Evolutionary conservation across 208 protist species (phyloP).

Genomic region (Entamoeba invadens): DNA sequence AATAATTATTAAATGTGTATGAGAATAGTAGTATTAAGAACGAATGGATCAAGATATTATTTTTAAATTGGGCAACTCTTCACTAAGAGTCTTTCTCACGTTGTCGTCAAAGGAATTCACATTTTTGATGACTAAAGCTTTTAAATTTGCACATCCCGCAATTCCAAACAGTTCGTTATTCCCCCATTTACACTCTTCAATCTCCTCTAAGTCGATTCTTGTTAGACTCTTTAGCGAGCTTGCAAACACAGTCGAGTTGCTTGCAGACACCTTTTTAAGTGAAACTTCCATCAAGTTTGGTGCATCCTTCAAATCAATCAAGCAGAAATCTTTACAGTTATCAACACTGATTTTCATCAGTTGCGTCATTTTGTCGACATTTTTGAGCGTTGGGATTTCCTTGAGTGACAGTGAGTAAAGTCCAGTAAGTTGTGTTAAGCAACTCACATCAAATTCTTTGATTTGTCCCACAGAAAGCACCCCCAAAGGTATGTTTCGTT

Average conservation of each 20-base stretch:
- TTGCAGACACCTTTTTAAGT: not conserved
- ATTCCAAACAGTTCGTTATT: not conserved
- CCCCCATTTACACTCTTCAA: not conserved
- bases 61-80: not conserved
- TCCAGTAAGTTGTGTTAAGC: not conserved
- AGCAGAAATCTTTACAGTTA: not conserved
- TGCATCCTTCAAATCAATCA: not conserved
- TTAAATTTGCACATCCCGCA: not conserved
- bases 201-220: not conserved
- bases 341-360: not conserved
- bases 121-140: not conserved
- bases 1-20: no score
- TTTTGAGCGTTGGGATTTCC: not conserved
- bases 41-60: not conserved
- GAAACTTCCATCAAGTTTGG: not conserved
- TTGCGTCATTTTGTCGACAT: not conserved
- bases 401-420: not conserved
- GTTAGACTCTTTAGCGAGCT: not conserved
- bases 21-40: no score
- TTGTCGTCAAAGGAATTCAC: not conserved
- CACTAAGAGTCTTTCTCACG: not conserved
- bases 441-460: not conserved
- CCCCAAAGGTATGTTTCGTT: not conserved
- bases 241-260: not conserved
- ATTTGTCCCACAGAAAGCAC: not conserved